These are phyloP conservation scores for Torulaspora franciscae DNA, from an alignment of 805 yeast species.

Conservation along the genomic window DNA sequence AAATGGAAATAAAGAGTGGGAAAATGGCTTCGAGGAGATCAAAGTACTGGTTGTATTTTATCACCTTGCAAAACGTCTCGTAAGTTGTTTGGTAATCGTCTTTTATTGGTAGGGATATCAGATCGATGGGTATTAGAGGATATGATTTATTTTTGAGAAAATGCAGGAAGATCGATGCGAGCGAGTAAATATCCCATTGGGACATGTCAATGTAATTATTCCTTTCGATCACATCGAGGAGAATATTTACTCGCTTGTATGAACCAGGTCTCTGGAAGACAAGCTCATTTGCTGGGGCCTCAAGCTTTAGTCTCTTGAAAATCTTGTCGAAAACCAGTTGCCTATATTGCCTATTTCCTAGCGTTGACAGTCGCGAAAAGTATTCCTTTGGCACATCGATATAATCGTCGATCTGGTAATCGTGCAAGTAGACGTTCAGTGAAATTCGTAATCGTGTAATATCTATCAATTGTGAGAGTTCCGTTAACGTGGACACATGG, in stretches of 20 bases:
- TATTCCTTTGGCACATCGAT: slow-evolving; percentile 45
- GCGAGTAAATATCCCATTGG: slow-evolving; percentile 54
- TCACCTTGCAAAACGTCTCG: slow-evolving; percentile 35
- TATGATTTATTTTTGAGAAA: slow-evolving; percentile 48
- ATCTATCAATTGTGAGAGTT: slow-evolving; percentile 58
- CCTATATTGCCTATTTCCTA: slow-evolving; percentile 36
- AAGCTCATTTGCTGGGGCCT: slow-evolving; percentile 42
- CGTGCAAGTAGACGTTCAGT: slow-evolving; percentile 66
- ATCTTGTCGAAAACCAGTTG: slow-evolving; percentile 46
- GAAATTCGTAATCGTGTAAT: slow-evolving; percentile 73
- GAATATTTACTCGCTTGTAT: slow-evolving; percentile 40
- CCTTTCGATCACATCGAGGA: slow-evolving; percentile 47
- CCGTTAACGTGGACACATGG: slow-evolving; percentile 48
- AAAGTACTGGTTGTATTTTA: slow-evolving; percentile 33
- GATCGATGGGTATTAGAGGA: slow-evolving; percentile 49
- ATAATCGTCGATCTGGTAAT: slow-evolving; percentile 47
- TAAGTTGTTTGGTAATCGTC: slow-evolving; percentile 46
- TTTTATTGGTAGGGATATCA: slow-evolving; percentile 49
- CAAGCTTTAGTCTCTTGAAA: slow-evolving; percentile 44
- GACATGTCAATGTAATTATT: slow-evolving; percentile 56
- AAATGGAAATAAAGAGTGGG: slow-evolving; percentile 43
- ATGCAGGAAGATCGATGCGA: slow-evolving; percentile 41
- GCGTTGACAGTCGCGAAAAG: slow-evolving; percentile 26
- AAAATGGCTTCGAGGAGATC: slow-evolving; percentile 40
- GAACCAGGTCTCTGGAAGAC: slow-evolving; percentile 57